Conservation (phyloP, 345 rosid species). For the Theobroma cacao region DNA sequence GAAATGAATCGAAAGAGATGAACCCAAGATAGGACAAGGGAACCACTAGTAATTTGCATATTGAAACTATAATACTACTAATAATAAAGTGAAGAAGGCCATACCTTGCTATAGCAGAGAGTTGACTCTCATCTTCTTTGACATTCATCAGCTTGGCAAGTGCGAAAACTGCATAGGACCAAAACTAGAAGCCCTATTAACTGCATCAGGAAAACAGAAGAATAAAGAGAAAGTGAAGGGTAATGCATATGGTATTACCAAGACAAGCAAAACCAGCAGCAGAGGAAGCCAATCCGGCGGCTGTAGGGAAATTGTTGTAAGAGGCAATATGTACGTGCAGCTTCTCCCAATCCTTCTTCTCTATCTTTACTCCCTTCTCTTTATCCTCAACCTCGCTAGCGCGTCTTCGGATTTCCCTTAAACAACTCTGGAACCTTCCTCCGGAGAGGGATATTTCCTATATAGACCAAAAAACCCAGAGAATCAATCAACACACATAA, state of each 20-base stretch:
- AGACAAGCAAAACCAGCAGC: conserved; percentile 99
- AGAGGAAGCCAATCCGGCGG: conserved; percentile 99
- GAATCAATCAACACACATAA: neutral
- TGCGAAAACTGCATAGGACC: conserved; percentile 57
- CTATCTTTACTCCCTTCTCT: conserved; percentile 74
- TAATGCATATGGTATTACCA: conserved; percentile 38
- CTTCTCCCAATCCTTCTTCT: conserved; percentile 83
- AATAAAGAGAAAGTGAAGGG: neutral
- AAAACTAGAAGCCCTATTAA: neutral
- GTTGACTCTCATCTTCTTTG: conserved; percentile 77
- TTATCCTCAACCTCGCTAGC: conserved; percentile 77
- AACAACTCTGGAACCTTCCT: conserved; percentile 81
- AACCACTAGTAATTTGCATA: neutral
- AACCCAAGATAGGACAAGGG: neutral
- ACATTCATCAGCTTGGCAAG: conserved; percentile 98
- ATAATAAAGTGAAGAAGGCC: neutral
- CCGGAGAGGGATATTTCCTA: conserved; percentile 96
- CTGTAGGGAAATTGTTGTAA: conserved; percentile 90
- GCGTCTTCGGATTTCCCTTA: conserved; percentile 79
- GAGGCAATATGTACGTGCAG: conserved; percentile 86
- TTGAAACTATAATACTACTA: no score
- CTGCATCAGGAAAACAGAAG: no score
- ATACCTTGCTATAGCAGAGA: conserved; percentile 97
- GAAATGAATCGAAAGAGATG: neutral
- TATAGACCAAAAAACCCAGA: conserved; percentile 27